Base-by-base conservation (phyloP, 2,329 filamentous ascomycete species). In the Calycina marina region DNA sequence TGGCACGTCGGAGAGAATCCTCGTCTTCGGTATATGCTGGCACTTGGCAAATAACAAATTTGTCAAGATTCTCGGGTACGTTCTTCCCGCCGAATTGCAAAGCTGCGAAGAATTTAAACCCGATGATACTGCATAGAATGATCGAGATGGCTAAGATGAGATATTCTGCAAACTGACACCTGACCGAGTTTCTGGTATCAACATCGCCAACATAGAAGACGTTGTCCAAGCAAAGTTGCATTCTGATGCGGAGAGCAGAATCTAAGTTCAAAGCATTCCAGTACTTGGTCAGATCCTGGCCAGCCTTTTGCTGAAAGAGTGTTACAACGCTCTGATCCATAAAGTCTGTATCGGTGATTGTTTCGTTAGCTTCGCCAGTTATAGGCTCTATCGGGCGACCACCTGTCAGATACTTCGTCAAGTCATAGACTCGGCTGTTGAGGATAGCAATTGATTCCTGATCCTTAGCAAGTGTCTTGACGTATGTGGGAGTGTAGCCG, bases 11-110 rank as follows among this genome's bases (percentile, higher is more conserved):
- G 15, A 98, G 67, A 20, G 88, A 96, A 1, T 98, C 92, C 56
- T 98, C 92, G 52, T 96, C 90, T 62, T 98, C 90, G 1, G 90
- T 98, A 51, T 98, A 98, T 1, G 85, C 90, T 0, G 90, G 90
- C 38, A 98, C 88, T 56, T 94, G 92, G 52, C 84, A 93, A 58
- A 98, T 94, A 54, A 98, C 68, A 54, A 98, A 98, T 55, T 98
- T 98, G 59, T 98, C 90, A 17, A 98, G 71, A 52, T 94, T 90
- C 58, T 98, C 90, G 0, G 90, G 92, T 22, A 88, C 62, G 42
- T 82, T 94, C 62, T 93, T 93, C 46, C 69, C 75, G 27, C 83
- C 78, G 49, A 98, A 98, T 51, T 98, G 90, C 37, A 98, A 67
- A 5, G 90, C 90, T 18, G 92, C 92, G 44, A 96, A 68, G 63